Conservation (phyloP, 1,284 basidiomycete genomes). For the Cystobasidium pallidum region DNA sequence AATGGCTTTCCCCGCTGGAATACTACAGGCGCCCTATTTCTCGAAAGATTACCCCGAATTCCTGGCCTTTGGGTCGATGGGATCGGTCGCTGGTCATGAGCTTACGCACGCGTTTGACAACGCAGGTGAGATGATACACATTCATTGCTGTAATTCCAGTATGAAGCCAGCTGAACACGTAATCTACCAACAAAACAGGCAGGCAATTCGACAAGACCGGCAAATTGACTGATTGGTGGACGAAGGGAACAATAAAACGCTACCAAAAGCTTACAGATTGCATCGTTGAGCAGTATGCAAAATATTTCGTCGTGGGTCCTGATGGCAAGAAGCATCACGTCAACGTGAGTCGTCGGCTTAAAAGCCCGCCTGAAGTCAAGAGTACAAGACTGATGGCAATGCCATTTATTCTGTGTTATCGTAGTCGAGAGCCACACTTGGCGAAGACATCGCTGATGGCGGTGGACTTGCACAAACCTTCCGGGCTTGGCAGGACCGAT, state of each 20-base stretch:
- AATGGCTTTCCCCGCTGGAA: slow-evolving; percentile 94
- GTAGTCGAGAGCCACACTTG: slow-evolving; percentile 67
- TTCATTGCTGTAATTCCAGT: too few relatives aligned
- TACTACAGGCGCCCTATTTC: slow-evolving; percentile 76
- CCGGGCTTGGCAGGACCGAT: slow-evolving; percentile 56
- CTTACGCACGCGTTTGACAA: slow-evolving; percentile 60
- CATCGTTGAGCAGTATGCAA: slow-evolving; percentile 83
- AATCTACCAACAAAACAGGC: slow-evolving; percentile 72
- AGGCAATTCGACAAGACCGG: slow-evolving; percentile 65
- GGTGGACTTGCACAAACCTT: slow-evolving; percentile 57
- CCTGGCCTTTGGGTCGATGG: slow-evolving; percentile 87
- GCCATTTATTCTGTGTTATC: slow-evolving; percentile 54
- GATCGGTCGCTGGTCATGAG: slow-evolving; percentile 85
- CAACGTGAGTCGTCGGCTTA: slow-evolving; percentile 28
- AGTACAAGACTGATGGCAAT: background rate
- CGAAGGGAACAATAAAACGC: slow-evolving; percentile 72
- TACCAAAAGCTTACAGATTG: slow-evolving; percentile 85
- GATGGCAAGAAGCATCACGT: slow-evolving; percentile 52
- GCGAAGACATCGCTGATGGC: slow-evolving; percentile 71
- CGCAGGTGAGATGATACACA: slow-evolving; percentile 1
- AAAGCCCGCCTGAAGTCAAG: background rate
- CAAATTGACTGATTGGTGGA: slow-evolving; percentile 73
- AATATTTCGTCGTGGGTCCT: slow-evolving; percentile 49
- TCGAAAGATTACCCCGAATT: slow-evolving; percentile 68
- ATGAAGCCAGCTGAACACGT: too few relatives aligned